These are phyloP conservation scores for Pyracantha coccinea DNA, from an alignment of 331 rosid genomes.

Conservation along the genomic window DNA sequence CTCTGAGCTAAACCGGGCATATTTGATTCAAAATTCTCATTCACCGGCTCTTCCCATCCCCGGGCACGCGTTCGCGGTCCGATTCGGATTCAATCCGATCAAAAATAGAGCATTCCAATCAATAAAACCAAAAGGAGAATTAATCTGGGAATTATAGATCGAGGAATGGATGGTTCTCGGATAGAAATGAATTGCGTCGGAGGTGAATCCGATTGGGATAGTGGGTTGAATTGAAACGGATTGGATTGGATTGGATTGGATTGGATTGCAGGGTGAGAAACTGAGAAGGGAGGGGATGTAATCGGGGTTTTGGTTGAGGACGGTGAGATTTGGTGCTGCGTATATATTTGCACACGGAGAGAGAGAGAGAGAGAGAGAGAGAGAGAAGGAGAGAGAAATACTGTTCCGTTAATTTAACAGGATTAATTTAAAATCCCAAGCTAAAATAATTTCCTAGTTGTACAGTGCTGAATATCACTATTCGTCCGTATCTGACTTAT, in stretches of 20 bases:
- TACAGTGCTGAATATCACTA: too few species aligned
- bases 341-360: conserved; percentile 5
- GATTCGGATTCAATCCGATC: conserved; percentile 36
- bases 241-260: not conserved
- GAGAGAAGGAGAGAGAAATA: not conserved
- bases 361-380: conserved; percentile 1
- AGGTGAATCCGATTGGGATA: conserved; percentile 22
- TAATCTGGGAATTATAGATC: conserved; percentile 31
- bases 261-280: not conserved
- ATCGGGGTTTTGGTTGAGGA: conserved; percentile 61
- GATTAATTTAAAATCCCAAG: not conserved
- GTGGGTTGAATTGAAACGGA: conserved; percentile 13
- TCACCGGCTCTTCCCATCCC: conserved; percentile 32
- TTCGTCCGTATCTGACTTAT: too few species aligned
- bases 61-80: not conserved
- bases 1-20: conserved; percentile 85
- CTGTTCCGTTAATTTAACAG: conserved; percentile 16
- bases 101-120: conserved; percentile 8
- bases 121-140: conserved; percentile 10
- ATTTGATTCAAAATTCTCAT: conserved; percentile 41
- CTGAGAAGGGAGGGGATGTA: conserved; percentile 14
- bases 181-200: conserved; percentile 18
- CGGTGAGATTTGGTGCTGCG: conserved; percentile 66
- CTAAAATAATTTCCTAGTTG: not conserved
- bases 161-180: conserved; percentile 8